Base-by-base conservation (phyloP, 768 basidiomycete species). In the Pleurotus giganteus region DNA sequence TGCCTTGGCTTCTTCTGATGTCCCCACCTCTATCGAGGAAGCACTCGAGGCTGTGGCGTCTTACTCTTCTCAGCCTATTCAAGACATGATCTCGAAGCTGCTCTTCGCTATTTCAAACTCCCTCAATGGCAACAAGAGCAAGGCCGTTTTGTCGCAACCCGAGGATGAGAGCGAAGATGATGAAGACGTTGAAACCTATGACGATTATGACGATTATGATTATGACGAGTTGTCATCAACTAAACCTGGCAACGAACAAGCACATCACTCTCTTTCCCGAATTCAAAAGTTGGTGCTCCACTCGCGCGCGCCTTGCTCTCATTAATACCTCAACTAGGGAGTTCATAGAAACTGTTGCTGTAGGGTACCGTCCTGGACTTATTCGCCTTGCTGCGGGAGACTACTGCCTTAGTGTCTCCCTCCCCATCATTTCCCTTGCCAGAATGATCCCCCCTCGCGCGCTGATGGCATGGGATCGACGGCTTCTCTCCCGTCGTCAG, bases 391-490 rank as follows among this genome's bases (percentile, higher is more conserved):
- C 74, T 13, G 71, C 71, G 29, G 73, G 80, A 58, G 81, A 81
- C 57, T 79, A 83, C 57, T 74, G 75, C 12, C 64, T 86, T 11
- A 80, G 82, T 2, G 70, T 86, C 5, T 84, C 84, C 2, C 55
- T 83, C n/a, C 81, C 84, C 9, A 74, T 81, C 36, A 70, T 84
- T 55, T 69, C 60, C 8, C 73, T 86, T 9, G 73, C 82, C 12
- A 60, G 75, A 11, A 74, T 72, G 47, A 81, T 88, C 21, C 77
- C 85, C 9, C 76, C 85, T 2, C 82, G 82, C 32, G 86, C 86
- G 8, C 71, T 90, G 28, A 80, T 87, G 67, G 86, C 87, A 21
- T 90, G 88, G 88, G 88, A 90, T 61, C 74, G 80, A 12, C 78
- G 78, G 7, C 75, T 89, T 4, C 73, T 89, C 19, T 73, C 81